Conservation (phyloP, 1,284 basidiomycete species). For the Naganishia sp. region DNA sequence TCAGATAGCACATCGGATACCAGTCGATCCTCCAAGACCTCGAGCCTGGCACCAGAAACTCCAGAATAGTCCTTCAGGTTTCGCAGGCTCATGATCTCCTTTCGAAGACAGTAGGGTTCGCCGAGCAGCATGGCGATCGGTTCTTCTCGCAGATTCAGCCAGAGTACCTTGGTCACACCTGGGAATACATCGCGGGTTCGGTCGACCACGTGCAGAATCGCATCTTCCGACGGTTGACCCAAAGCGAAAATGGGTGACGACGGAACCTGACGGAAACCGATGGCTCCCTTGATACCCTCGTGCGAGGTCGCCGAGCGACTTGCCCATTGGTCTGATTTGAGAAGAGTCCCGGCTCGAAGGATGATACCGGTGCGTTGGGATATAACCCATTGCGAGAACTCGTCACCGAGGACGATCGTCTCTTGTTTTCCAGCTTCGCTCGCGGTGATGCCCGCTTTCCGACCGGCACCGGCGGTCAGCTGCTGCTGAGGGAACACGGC, state of each 20-base stretch:
- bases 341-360: conserved; percentile 76
- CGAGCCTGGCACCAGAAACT: conserved; percentile 82
- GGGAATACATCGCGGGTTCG: conserved; percentile 68
- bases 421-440: conserved; percentile 72
- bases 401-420: conserved; percentile 84
- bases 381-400: conserved; percentile 90
- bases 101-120: conserved; percentile 56
- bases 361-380: conserved; percentile 93
- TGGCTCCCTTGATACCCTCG: conserved; percentile 79
- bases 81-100: conserved; percentile 46
- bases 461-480: conserved; percentile 41
- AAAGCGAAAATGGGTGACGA: conserved; percentile 81
- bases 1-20: conserved; percentile 87
- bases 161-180: conserved; percentile 67
- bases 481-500: conserved; percentile 48
- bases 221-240: conserved; percentile 87
- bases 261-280: conserved; percentile 88
- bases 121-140: conserved; percentile 83
- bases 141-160: conserved; percentile 92
- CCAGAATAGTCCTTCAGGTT: conserved; percentile 77
- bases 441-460: conserved; percentile 62
- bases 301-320: conserved; percentile 65
- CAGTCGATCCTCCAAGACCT: conserved; percentile 86
- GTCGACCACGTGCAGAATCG: conserved; percentile 78
- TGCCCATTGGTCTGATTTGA: conserved; percentile 91